Evolutionary conservation across 2,329 filamentous ascomycete species (phyloP).

Genomic region (Amesomyces nigricolor): DNA sequence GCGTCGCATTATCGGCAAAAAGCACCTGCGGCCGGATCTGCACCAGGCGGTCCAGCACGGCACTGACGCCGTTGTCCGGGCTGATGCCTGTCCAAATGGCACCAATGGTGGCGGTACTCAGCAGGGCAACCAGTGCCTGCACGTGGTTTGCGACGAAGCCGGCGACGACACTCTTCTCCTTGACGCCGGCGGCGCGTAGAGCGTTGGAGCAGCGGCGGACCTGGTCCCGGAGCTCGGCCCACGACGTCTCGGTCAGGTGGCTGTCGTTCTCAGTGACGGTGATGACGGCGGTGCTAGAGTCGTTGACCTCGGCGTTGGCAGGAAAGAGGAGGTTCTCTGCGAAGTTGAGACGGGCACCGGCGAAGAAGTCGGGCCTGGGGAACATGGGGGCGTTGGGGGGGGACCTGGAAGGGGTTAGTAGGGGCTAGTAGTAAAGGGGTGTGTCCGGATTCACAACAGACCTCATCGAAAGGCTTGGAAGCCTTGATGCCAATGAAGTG

Average conservation of each 20-base stretch:
- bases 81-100: conserved; percentile 91
- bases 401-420: conserved; percentile 45
- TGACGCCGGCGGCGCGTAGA: conserved; percentile 60
- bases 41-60: conserved; percentile 77
- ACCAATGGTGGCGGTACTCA: conserved; percentile 75
- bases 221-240: conserved; percentile 72
- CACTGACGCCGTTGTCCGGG: conserved; percentile 86
- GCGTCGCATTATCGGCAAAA: conserved; percentile 80
- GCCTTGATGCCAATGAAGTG: conserved; percentile 71
- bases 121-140: conserved; percentile 80
- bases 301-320: conserved; percentile 47
- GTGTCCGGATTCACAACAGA: conserved; percentile 33
- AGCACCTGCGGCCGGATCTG: conserved; percentile 81
- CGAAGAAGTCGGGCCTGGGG: conserved; percentile 81
- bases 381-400: conserved; percentile 69
- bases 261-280: conserved; percentile 69
- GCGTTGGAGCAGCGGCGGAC: conserved; percentile 69
- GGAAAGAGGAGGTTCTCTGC: conserved; percentile 92
- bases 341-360: conserved; percentile 76
- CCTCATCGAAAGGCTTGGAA: conserved; percentile 56
- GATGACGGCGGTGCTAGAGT: conserved; percentile 64
- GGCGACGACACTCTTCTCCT: conserved; percentile 51
- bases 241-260: conserved; percentile 55
- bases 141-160: conserved; percentile 85
- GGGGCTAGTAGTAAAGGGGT: conserved; percentile 1